A percentile compares a stretch with the other conserved stretches of the same genome.
These are phyloP conservation scores for Yamadazyma kitorensis DNA, from an alignment of 805 yeast species.

Conservation along the genomic window DNA sequence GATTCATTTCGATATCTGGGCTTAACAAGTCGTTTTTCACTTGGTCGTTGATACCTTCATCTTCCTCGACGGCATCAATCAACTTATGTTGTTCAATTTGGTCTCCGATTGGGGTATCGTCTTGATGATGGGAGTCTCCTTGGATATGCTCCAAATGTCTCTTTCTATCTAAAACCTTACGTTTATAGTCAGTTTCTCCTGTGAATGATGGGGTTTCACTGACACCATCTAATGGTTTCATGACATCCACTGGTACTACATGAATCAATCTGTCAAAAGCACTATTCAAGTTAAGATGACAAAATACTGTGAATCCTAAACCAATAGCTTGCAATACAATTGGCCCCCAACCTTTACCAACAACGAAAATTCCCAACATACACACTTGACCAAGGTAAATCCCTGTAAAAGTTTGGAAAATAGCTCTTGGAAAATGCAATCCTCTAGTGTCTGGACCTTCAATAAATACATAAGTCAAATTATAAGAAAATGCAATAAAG, in stretches of 20 bases:
- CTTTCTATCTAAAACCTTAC: slow-evolving; percentile 25
- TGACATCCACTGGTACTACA: slow-evolving; percentile 65
- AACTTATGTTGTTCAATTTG: slow-evolving; percentile 10
- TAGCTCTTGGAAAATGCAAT: slow-evolving; percentile 78
- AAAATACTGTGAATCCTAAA: slow-evolving; percentile 61
- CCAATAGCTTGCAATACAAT: slow-evolving; percentile 70
- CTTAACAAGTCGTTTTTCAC: slow-evolving; percentile 19
- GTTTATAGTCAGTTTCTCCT: slow-evolving; percentile 32
- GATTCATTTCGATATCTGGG: slow-evolving; percentile 12
- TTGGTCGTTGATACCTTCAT: slow-evolving; percentile 16
- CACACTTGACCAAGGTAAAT: slow-evolving; percentile 85
- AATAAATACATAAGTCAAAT: slow-evolving; percentile 64
- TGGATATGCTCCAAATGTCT: slow-evolving; percentile 1
- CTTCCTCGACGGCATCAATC: slow-evolving; percentile 14
- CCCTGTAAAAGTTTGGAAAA: slow-evolving; percentile 86
- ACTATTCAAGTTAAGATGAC: slow-evolving; percentile 58
- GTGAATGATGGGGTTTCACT: slow-evolving; percentile 57
- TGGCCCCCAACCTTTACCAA: slow-evolving; percentile 96
- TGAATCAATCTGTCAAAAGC: slow-evolving; percentile 65
- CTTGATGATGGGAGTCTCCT: not conserved
- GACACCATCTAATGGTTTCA: slow-evolving; percentile 75
- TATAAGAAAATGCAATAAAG: slow-evolving; percentile 78
- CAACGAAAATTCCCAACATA: slow-evolving; percentile 79
- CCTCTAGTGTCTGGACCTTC: slow-evolving; percentile 79
- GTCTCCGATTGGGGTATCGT: no score